These are phyloP conservation scores for Zychaea mexicana DNA, from an alignment of 371 early-diverging fungal genomes.

Conservation along the genomic window DNA sequence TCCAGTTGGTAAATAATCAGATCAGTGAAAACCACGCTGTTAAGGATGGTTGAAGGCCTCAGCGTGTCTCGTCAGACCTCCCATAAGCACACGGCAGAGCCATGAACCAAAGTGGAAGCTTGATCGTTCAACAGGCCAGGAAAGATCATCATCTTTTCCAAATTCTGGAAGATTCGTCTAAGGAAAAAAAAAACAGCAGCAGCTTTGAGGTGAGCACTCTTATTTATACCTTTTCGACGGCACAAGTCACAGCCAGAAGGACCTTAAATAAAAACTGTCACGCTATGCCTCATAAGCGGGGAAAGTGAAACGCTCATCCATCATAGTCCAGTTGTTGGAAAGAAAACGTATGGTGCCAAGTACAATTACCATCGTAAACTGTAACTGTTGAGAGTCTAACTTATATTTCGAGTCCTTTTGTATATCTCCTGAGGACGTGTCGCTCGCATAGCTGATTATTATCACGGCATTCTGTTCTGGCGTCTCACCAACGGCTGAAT, in stretches of 20 bases:
- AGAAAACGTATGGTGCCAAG: too few relatives aligned
- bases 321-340: too few relatives aligned
- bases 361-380: too few relatives aligned
- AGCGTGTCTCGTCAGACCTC: slow-evolving; percentile 9
- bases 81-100: slow-evolving; percentile 1
- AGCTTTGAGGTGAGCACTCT: not conserved
- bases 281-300: too few relatives aligned
- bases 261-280: too few relatives aligned
- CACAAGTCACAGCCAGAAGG: not conserved
- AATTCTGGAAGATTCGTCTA: slow-evolving; percentile 13
- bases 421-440: too few relatives aligned
- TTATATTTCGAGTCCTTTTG: too few relatives aligned
- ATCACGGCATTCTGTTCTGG: too few relatives aligned
- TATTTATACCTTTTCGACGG: not conserved
- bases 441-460: too few relatives aligned
- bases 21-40: slow-evolving; percentile 5
- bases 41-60: slow-evolving; percentile 5
- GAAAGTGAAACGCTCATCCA: too few relatives aligned
- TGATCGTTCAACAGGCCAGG: slow-evolving; percentile 10
- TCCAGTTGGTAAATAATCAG: slow-evolving; percentile 7
- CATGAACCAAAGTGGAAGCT: slow-evolving; percentile 10
- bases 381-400: too few relatives aligned
- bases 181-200: slow-evolving; percentile 2
- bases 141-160: slow-evolving; percentile 12
- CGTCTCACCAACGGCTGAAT: too few relatives aligned